Evolutionary conservation across 441 rosid genomes (phyloP).

Genomic region (Corymbia calophylla): DNA sequence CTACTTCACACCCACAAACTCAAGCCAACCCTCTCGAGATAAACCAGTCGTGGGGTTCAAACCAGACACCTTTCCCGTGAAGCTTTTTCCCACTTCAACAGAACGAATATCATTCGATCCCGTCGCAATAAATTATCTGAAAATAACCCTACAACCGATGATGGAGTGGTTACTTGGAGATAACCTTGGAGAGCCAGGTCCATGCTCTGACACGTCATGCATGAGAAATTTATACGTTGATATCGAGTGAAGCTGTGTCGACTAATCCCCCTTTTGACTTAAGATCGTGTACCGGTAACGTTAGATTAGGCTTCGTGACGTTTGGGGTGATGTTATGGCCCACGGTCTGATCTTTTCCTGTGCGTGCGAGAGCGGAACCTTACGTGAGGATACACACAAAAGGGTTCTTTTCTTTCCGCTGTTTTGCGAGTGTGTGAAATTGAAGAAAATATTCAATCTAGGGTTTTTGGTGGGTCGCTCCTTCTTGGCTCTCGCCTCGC

Average conservation of each 20-base stretch:
- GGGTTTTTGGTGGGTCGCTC: neutral
- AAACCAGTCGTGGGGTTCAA: neutral
- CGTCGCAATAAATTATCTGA: neutral
- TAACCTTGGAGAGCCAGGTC: neutral
- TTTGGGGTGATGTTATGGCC: neutral
- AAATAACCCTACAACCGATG: neutral
- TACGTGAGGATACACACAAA: neutral
- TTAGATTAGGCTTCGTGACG: neutral
- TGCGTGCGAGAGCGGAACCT: neutral
- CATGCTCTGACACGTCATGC: neutral
- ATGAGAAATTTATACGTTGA: neutral
- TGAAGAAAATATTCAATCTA: neutral
- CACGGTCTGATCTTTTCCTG: neutral
- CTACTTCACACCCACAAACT: neutral
- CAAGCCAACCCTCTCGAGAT: neutral
- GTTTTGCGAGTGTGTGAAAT: neutral
- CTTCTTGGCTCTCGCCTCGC: neutral
- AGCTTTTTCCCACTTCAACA: neutral
- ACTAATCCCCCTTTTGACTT: neutral
- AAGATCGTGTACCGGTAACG: neutral
- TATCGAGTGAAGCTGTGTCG: neutral
- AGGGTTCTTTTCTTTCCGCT: neutral
- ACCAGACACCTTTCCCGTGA: neutral
- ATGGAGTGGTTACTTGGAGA: neutral
- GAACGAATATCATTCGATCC: neutral